Evolutionary conservation across 176 grass and related monocot genomes (phyloP), one percentile per base, ranked within the genome.

Genomic region (Alopecurus myosuroides): DNA sequence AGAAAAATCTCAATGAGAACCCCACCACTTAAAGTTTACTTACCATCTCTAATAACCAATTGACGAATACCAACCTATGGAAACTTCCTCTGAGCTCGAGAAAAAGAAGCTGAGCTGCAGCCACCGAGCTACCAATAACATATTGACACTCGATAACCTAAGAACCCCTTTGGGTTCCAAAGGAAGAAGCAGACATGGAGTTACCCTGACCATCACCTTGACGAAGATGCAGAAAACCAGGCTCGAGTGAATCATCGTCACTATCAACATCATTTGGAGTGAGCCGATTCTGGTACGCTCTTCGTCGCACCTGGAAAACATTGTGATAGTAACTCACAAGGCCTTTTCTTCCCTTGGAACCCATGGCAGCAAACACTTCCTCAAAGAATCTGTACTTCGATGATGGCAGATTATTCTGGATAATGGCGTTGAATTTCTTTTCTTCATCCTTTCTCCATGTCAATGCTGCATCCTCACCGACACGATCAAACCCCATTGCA

Each of bases 251-350:
- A 31, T 90, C 91, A 25, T 90, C 82, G 49, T 88, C 91, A 66
- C 88, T 88, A 66, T 90, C 74, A 8, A 88, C 79, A 41, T 44
- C 30, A 74, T 86, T 34, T 65, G 49, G 82, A 63, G 58, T n/a
- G 2, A 90, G 40, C 19, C 55, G 50, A 26, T 94, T 94, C 75
- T 86, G 85, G 69, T 81, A 81, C n/a, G 79, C 86, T 67, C 86
- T 83, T 33, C 78, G 34, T 60, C 30, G 62, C 33, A 88, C 36
- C 9, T 81, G 70, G 81, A 86, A 94, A 57, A 94, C 83, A 75
- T 94, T 94, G 86, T 88, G 74, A n/a, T 94, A 94, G 61, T 94
- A 94, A 51, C 76, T 86, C 61, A 86, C 88, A 77, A 91, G 30
- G 46, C 33, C 73, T 77, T 48, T 25, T 39, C 30, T 73, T 36